phyloP scores from a whole-genome alignment of 1,139 yeast genomes.

The Arxiozyma heterogenica region DNA sequence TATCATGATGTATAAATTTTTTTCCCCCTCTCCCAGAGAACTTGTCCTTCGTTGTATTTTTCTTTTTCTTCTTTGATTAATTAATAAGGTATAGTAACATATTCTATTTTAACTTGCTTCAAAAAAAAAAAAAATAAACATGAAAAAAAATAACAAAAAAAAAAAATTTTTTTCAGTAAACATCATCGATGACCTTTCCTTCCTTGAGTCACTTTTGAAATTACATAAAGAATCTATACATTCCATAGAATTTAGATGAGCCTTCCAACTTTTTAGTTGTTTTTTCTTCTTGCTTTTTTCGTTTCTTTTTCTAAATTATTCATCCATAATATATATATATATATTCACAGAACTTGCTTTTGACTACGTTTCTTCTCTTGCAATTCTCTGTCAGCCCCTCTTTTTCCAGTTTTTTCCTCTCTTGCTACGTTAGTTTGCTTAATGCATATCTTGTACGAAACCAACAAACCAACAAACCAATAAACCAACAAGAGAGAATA shows the following conservation, averaged over 20 bases:
- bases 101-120: background rate
- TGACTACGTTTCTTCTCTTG: too few relatives aligned
- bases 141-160: too few relatives aligned
- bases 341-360: too few relatives aligned
- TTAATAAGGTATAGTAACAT: too few relatives aligned
- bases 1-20: too few relatives aligned
- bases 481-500: background rate
- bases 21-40: background rate
- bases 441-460: background rate
- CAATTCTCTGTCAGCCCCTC: too few relatives aligned
- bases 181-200: background rate
- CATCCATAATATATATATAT: too few relatives aligned
- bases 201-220: too few relatives aligned
- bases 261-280: background rate
- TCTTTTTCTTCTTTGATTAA: background rate
- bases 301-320: too few relatives aligned
- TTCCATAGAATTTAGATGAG: background rate
- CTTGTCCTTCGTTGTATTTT: background rate
- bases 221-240: background rate
- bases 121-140: too few relatives aligned
- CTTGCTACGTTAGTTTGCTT: too few relatives aligned
- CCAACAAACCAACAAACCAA: slow-evolving; percentile 3
- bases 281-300: background rate
- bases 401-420: too few relatives aligned
- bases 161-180: background rate